Percentiles rank a stretch among this genome's conserved stretches.
These are phyloP conservation scores for Arabis hirsuta DNA, from an alignment of 345 rosid species.

Conservation along the genomic window DNA sequence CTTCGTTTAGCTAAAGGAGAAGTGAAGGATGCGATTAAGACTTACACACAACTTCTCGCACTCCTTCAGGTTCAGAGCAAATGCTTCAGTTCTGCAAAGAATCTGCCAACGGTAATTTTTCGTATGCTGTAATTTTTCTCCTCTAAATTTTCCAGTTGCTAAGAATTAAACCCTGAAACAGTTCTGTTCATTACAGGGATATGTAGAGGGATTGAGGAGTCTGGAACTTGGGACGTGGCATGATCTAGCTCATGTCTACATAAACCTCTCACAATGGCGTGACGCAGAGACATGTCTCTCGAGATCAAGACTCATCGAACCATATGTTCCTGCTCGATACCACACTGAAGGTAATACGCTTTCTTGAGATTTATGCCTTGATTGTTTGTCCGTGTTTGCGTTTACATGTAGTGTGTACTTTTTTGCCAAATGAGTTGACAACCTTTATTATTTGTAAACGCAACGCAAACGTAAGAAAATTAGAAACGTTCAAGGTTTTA, in stretches of 20 bases:
- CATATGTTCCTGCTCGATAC: conserved; percentile 59
- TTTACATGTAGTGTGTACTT: not conserved
- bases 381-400: not conserved
- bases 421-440: not conserved
- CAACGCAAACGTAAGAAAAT: not conserved
- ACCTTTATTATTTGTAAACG: not conserved
- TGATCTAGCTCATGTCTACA: conserved; percentile 71
- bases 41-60: conserved; percentile 75
- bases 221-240: conserved; percentile 81
- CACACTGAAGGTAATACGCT: conserved; percentile 54
- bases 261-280: conserved; percentile 62
- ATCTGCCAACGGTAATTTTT: conserved; percentile 52
- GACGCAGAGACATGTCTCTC: conserved; percentile 86
- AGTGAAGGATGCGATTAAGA: conserved; percentile 57
- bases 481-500: not conserved
- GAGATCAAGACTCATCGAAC: conserved; percentile 60
- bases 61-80: conserved; percentile 74
- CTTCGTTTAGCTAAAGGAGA: conserved; percentile 71
- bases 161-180: conserved; percentile 2
- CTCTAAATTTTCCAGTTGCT: not conserved
- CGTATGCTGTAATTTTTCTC: not conserved
- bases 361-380: not conserved
- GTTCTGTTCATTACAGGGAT: conserved; percentile 44
- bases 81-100: conserved; percentile 53
- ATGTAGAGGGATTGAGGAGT: conserved; percentile 44